Evolutionary conservation across 805 yeast genomes (phyloP), one percentile per base, ranked within the genome.

Genomic region (Metschnikowia cubensis): DNA sequence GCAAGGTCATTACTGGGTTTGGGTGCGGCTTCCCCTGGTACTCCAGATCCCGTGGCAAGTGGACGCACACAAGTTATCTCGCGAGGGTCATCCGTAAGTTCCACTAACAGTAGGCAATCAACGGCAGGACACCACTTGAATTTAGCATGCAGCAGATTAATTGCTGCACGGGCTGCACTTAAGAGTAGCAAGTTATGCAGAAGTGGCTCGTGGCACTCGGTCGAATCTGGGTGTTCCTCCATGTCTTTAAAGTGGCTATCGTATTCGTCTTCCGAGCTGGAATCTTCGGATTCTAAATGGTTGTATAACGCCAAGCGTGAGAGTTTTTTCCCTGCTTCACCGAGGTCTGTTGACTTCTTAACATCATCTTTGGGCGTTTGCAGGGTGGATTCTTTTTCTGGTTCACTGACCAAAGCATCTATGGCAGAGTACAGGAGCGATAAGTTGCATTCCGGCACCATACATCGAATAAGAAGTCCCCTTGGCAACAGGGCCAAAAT

Each of bases 91-190:
- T 50, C 50, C 2, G 60, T 34, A 11, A 63, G 41, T 50, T 72
- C 70, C n/a, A 89, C 75, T 21, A 88, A 75, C 41, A 76, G 69
- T 39, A 76, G 73, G 64, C 97, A 87, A 61, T 87, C 96, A 0
- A 91, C 84, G 1, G 87, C 84, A 0, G 97, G 96, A 65, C 98
- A 91, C 86, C 89, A 84, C 56, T 78, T 80, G 58, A 76, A 82
- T 42, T 73, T 74, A 41, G 70, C 64, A 50, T 79, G 51, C 44
- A 37, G 48, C 15, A 52, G 34, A 44, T 53, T 55, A 20, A 58
- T 51, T 6, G 42, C 38, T 4, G 33, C 40, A 13, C 56, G 53
- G 1, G 57, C 61, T 6, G 54, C 55, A n/a, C 34, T 15, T 6
- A 53, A 35, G 14, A 55, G 53, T 29, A 51, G 55, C 18, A 48